A percentile compares a stretch with the other conserved stretches of the same genome.
Evolutionary conservation across 2,329 filamentous ascomycete species (phyloP).

Genomic region (Sordariomycetes sp.): DNA sequence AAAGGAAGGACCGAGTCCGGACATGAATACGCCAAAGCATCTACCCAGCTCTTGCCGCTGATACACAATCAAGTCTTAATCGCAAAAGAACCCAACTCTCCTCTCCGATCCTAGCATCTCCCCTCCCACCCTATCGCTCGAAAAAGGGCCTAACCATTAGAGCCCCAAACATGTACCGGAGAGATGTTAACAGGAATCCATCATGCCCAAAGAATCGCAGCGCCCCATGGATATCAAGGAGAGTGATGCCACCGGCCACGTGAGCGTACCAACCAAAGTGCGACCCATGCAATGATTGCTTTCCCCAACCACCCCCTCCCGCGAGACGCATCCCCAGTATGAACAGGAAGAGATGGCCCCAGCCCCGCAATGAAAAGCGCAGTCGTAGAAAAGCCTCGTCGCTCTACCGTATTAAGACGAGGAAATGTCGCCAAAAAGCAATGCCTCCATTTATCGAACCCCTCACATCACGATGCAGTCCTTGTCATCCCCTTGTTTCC

Average conservation of each 20-base stretch:
- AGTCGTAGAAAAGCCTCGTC: background rate
- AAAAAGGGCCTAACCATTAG: background rate
- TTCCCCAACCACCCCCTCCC: background rate
- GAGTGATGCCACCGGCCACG: background rate
- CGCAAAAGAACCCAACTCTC: background rate
- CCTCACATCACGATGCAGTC: slow-evolving; percentile 49
- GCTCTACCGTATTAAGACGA: background rate
- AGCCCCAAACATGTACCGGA: background rate
- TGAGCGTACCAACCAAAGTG: background rate
- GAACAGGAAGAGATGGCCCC: background rate
- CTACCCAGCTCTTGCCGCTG: too few relatives aligned
- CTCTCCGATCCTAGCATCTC: background rate
- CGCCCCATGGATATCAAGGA: background rate
- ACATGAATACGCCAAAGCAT: too few relatives aligned
- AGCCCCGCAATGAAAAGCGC: background rate
- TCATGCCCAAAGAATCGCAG: background rate
- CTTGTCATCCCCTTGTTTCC: slow-evolving; percentile 39
- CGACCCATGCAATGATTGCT: background rate
- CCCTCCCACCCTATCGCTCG: background rate
- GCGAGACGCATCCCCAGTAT: background rate
- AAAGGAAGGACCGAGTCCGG: too few relatives aligned
- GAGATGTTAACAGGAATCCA: background rate
- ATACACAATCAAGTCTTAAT: too few relatives aligned
- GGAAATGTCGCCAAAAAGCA: background rate
- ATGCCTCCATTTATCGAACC: background rate